Conservation (phyloP, 2,329 filamentous ascomycete genomes). For the Monosporascus ibericus region DNA sequence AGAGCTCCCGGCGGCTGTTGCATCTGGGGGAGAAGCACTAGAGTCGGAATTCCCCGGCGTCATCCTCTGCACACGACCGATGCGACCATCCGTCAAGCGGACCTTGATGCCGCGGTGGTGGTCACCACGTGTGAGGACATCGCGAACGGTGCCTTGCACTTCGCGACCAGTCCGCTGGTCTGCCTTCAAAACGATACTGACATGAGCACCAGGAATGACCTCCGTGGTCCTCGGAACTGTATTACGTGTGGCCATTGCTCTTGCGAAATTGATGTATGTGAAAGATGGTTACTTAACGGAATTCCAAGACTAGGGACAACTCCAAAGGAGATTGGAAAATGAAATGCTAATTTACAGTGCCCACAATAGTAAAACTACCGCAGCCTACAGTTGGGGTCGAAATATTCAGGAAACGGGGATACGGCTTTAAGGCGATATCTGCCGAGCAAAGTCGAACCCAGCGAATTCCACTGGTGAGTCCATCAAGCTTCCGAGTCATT, state of each 20-base stretch:
- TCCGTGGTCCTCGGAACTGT: slow-evolving; percentile 40
- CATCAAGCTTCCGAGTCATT: too few relatives aligned
- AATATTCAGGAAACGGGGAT: too few relatives aligned
- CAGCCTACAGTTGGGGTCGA: too few relatives aligned
- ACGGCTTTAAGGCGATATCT: too few relatives aligned
- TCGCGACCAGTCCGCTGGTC: slow-evolving; percentile 71
- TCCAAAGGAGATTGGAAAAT: too few relatives aligned
- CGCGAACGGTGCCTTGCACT: slow-evolving; percentile 59
- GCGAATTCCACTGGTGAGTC: too few relatives aligned
- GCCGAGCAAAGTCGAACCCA: too few relatives aligned
- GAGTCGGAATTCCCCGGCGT: slow-evolving; percentile 13
- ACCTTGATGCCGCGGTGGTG: slow-evolving; percentile 78
- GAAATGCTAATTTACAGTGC: too few relatives aligned
- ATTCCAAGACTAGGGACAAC: too few relatives aligned
- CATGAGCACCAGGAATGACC: slow-evolving; percentile 55
- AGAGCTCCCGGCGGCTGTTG: slow-evolving; percentile 1
- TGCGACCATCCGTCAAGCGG: slow-evolving; percentile 61
- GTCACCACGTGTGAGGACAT: slow-evolving; percentile 66
- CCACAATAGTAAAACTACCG: too few relatives aligned
- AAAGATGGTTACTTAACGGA: too few relatives aligned
- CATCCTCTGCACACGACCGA: slow-evolving; percentile 68
- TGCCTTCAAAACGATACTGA: slow-evolving; percentile 69
- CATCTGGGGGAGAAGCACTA: slow-evolving; percentile 3
- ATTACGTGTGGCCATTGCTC: slow-evolving; percentile 3
- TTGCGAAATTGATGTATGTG: too few relatives aligned